A percentile compares a stretch with the other conserved stretches of the same genome.
phyloP scores from a whole-genome alignment of 345 rosid genomes.

The Erysimum cheiranthoides region DNA sequence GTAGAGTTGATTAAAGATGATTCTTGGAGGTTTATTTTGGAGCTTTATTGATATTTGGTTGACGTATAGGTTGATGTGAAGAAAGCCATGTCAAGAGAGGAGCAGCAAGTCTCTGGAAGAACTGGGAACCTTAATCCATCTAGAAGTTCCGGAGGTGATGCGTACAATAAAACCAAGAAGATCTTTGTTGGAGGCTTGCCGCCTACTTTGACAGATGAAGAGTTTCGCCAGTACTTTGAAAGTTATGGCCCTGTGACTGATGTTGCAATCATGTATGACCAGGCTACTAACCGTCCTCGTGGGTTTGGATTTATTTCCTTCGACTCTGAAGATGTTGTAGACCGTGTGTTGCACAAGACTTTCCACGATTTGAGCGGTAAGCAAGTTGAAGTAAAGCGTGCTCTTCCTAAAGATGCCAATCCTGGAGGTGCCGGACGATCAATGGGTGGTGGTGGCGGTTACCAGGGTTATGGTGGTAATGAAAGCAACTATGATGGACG shows the following conservation, averaged over 20 bases:
- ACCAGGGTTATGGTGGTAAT: slow-evolving; percentile 69
- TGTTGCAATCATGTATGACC: slow-evolving; percentile 91
- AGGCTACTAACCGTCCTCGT: slow-evolving; percentile 88
- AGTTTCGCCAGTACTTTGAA: slow-evolving; percentile 89
- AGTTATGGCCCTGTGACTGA: slow-evolving; percentile 81
- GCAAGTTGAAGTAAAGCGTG: slow-evolving; percentile 95
- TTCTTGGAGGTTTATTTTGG: slow-evolving; percentile 15
- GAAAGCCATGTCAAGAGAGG: slow-evolving; percentile 92
- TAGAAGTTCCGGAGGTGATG: slow-evolving; percentile 65
- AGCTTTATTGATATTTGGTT: not conserved
- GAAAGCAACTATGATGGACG: slow-evolving; percentile 67
- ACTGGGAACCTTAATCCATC: slow-evolving; percentile 56
- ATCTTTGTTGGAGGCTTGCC: slow-evolving; percentile 98
- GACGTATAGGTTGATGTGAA: slow-evolving; percentile 84
- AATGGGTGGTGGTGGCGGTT: slow-evolving; percentile 74
- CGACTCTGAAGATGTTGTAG: slow-evolving; percentile 89
- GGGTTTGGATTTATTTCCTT: slow-evolving; percentile 97
- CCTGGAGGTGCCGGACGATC: slow-evolving; percentile 75
- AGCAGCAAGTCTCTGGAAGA: slow-evolving; percentile 79
- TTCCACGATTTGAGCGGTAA: slow-evolving; percentile 90
- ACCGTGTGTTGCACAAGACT: slow-evolving; percentile 76
- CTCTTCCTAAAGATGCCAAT: slow-evolving; percentile 94
- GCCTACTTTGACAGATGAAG: slow-evolving; percentile 80
- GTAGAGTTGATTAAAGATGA: not conserved
- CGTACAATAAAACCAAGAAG: slow-evolving; percentile 78